phyloP scores from a whole-genome alignment of 23 red algal species.

The Agarophyton chilense region DNA sequence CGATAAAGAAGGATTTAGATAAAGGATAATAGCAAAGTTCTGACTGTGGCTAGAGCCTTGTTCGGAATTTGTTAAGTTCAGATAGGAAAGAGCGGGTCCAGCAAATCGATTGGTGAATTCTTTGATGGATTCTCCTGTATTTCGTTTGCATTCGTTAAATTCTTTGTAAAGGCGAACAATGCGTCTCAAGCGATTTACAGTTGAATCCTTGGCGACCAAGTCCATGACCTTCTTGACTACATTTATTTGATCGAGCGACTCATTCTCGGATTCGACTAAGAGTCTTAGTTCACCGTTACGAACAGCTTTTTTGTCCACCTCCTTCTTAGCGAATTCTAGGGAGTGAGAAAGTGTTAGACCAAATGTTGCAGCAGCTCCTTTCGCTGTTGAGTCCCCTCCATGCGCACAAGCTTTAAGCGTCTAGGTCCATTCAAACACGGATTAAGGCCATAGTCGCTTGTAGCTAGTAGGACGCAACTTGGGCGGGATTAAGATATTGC shows the following conservation, averaged over 20 bases:
- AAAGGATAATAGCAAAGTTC: background rate
- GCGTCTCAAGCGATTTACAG: background rate
- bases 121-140: background rate
- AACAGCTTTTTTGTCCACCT: conserved; percentile 19
- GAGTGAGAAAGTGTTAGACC: background rate
- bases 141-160: background rate
- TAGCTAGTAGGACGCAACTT: too few relatives aligned
- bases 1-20: background rate
- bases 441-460: too few relatives aligned
- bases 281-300: background rate
- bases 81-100: background rate
- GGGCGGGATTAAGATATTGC: too few relatives aligned
- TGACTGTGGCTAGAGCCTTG: background rate
- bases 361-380: background rate
- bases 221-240: conserved; percentile 28
- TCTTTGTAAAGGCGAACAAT: background rate
- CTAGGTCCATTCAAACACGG: too few relatives aligned
- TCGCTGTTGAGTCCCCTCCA: too few relatives aligned
- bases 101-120: background rate
- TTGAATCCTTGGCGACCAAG: conserved; percentile 17
- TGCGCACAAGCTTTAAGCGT: too few relatives aligned
- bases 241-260: background rate
- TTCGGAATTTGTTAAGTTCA: background rate
- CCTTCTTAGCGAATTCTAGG: conserved; percentile 33
- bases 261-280: too few relatives aligned